phyloP scores from a whole-genome alignment of 1,284 basidiomycete species.

The Microbotryum violaceum region DNA sequence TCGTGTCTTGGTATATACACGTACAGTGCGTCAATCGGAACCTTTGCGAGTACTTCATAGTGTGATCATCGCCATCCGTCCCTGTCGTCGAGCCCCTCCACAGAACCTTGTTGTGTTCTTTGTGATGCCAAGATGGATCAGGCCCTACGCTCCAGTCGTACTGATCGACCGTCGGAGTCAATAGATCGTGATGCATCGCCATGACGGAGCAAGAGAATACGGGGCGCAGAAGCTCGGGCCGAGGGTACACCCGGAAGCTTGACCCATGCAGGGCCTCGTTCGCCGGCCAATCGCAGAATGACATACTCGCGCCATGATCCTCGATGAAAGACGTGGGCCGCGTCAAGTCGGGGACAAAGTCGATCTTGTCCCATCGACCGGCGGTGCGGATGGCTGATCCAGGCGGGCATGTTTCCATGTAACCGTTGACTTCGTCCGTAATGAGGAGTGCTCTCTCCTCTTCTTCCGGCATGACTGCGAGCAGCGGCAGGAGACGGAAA shows the following conservation, averaged over 20 bases:
- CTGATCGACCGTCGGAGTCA: slow-evolving; percentile 31
- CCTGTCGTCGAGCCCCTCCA: slow-evolving; percentile 45
- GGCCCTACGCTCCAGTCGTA: slow-evolving; percentile 26
- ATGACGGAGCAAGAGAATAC: slow-evolving; percentile 35
- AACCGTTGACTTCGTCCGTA: too few relatives aligned
- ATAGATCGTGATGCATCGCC: slow-evolving; percentile 32
- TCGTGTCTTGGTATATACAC: background rate
- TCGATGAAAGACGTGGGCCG: slow-evolving; percentile 5
- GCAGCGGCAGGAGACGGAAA: too few relatives aligned
- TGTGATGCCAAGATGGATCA: slow-evolving; percentile 42
- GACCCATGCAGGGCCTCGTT: slow-evolving; percentile 14
- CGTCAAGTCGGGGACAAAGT: background rate
- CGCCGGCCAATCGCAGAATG: slow-evolving; percentile 15
- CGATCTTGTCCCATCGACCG: background rate
- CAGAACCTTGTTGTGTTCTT: slow-evolving; percentile 40
- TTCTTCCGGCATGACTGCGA: too few relatives aligned
- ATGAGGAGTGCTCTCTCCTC: too few relatives aligned
- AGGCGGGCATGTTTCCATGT: background rate
- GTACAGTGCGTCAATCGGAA: slow-evolving; percentile 19
- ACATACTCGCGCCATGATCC: slow-evolving; percentile 9
- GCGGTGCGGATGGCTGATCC: background rate
- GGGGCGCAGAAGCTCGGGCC: slow-evolving; percentile 27
- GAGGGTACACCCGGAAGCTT: slow-evolving; percentile 6
- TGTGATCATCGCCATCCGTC: background rate
- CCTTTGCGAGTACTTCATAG: slow-evolving; percentile 6